These are phyloP conservation scores for Mariannaea sp. DNA, from an alignment of 2,329 filamentous ascomycete species.

Conservation along the genomic window DNA sequence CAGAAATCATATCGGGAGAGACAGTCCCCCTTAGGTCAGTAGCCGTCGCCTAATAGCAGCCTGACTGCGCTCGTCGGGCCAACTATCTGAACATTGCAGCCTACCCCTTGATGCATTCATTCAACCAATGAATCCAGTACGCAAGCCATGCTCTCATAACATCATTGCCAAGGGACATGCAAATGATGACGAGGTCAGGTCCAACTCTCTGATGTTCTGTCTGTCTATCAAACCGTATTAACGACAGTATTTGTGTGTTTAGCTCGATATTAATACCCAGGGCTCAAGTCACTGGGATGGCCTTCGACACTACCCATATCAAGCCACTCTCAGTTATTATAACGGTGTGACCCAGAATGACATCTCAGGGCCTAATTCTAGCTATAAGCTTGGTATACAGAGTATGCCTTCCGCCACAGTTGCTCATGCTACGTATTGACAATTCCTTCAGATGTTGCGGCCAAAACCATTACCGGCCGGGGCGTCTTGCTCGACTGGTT, in stretches of 20 bases:
- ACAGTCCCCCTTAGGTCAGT: not conserved
- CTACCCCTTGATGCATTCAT: not conserved
- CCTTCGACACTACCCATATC: constrained; percentile 2
- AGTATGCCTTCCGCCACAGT: not conserved
- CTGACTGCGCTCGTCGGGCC: not conserved
- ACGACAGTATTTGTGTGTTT: too few relatives aligned
- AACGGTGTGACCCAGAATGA: not conserved
- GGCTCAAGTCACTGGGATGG: constrained; percentile 8
- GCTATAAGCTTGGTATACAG: not conserved
- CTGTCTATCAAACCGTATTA: too few relatives aligned
- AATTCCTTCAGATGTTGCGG: not conserved
- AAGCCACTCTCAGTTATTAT: not conserved
- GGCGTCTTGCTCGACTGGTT: constrained; percentile 3
- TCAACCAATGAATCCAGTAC: constrained; percentile 5
- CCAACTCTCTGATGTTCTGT: too few relatives aligned
- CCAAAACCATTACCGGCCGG: constrained; percentile 1
- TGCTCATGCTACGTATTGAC: not conserved
- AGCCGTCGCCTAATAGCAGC: too few relatives aligned
- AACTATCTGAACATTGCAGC: too few relatives aligned
- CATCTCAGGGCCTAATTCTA: not conserved
- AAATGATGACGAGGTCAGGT: constrained; percentile 1
- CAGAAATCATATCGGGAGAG: not conserved
- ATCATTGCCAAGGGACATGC: constrained; percentile 1
- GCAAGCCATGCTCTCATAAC: not conserved
- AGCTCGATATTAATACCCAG: constrained; percentile 2